phyloP scores from a whole-genome alignment of 2,329 filamentous ascomycete species.

The Pezicula carpinea region DNA sequence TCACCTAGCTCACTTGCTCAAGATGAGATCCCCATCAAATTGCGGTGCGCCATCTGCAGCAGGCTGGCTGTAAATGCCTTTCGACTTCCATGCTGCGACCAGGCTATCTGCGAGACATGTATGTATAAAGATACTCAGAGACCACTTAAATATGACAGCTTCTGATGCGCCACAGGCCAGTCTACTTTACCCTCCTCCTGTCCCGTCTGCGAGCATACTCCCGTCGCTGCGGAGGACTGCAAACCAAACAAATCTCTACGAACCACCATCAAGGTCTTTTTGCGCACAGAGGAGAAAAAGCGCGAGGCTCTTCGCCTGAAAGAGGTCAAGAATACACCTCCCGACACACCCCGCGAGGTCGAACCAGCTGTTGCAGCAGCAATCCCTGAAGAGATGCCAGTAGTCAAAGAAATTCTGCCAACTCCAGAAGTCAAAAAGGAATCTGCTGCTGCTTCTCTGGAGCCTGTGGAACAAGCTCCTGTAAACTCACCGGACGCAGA shows the following conservation, averaged over 20 bases:
- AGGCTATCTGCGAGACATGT: conserved; percentile 91
- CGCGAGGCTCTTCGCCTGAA: conserved; percentile 57
- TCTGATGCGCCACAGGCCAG: conserved; percentile 54
- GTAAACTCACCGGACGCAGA: conserved; percentile 7
- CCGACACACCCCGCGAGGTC: conserved; percentile 22
- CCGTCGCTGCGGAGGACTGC: conserved; percentile 80
- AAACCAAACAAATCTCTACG: conserved; percentile 86
- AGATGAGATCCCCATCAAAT: conserved; percentile 90
- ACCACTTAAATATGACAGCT: neutral
- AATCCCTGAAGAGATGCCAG: conserved; percentile 6
- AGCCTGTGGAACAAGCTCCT: conserved; percentile 7
- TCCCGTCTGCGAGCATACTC: conserved; percentile 88
- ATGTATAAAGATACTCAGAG: conserved; percentile 19
- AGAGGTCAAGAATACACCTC: conserved; percentile 32
- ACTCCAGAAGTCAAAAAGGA: conserved; percentile 9
- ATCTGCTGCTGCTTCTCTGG: conserved; percentile 3
- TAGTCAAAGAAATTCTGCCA: conserved; percentile 2
- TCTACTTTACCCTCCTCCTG: conserved; percentile 72
- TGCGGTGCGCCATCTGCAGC: conserved; percentile 91
- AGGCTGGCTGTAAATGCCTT: conserved; percentile 87
- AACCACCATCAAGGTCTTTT: conserved; percentile 85
- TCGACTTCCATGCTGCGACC: conserved; percentile 90
- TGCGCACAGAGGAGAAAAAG: conserved; percentile 90
- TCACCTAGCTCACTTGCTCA: conserved; percentile 26
- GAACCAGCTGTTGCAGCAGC: conserved; percentile 19